Percentiles rank a stretch among this genome's conserved stretches.
These are phyloP conservation scores for Phlyctochytrium arcticum DNA, from an alignment of 192 early-diverging fungal species.

Conservation along the genomic window DNA sequence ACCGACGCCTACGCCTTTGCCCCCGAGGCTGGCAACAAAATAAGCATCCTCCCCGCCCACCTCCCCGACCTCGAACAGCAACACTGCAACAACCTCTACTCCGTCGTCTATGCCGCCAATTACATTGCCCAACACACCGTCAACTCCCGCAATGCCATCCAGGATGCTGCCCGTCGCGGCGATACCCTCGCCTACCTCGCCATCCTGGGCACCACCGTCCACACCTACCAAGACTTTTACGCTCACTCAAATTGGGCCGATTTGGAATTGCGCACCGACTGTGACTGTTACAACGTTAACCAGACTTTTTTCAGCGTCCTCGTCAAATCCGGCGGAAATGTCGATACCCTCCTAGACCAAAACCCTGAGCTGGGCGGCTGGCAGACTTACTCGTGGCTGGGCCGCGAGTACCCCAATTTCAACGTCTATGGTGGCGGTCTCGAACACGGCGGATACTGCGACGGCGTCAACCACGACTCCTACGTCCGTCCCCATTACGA, in stretches of 20 bases:
- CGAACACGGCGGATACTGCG: slow-evolving; percentile 21
- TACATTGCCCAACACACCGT: slow-evolving; percentile 25
- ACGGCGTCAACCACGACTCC: slow-evolving; percentile 13
- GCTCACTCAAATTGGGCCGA: slow-evolving; percentile 27
- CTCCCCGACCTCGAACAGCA: slow-evolving; percentile 14
- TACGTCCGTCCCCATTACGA: slow-evolving; percentile 17
- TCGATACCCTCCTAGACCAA: neutral
- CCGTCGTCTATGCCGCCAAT: slow-evolving; percentile 18
- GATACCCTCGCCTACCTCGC: slow-evolving; percentile 13
- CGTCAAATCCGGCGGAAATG: neutral
- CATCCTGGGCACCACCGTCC: slow-evolving; percentile 13
- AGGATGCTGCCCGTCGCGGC: neutral
- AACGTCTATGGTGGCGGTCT: slow-evolving; percentile 12
- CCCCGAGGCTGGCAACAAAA: neutral
- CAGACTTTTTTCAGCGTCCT: slow-evolving; percentile 12
- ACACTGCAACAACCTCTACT: slow-evolving; percentile 29
- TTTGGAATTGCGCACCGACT: slow-evolving; percentile 3
- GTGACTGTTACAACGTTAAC: slow-evolving; percentile 13
- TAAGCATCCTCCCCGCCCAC: slow-evolving; percentile 2
- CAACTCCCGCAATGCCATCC: slow-evolving; percentile 16
- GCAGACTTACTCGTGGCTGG: slow-evolving; percentile 15
- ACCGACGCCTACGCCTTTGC: slow-evolving; percentile 26
- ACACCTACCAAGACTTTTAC: slow-evolving; percentile 26
- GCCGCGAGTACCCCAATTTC: slow-evolving; percentile 23
- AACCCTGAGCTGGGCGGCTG: slow-evolving; percentile 11